phyloP scores from a whole-genome alignment of 805 yeast species.

The Kluyveromyces aestuarii region DNA sequence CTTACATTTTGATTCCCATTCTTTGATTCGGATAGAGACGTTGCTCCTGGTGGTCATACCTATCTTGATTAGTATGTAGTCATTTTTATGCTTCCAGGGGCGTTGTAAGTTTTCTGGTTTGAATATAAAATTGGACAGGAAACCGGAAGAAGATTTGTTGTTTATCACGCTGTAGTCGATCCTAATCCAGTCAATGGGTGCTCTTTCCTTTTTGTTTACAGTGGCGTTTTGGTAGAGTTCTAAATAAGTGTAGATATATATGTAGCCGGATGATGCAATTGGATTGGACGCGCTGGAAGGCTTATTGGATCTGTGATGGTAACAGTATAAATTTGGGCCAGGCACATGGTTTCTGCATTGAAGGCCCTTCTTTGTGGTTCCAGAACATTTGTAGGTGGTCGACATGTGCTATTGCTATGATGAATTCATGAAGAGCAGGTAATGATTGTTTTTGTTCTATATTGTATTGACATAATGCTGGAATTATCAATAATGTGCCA shows the following conservation, averaged over 20 bases:
- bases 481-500: no score
- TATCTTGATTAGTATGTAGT: conserved; percentile 20
- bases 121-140: background rate
- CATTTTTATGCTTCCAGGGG: conserved; percentile 2
- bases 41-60: conserved; percentile 23
- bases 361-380: conserved; percentile 16
- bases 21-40: conserved; percentile 18
- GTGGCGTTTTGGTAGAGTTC: conserved; percentile 4
- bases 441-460: no score
- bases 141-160: background rate
- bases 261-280: conserved; percentile 13
- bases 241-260: conserved; percentile 21
- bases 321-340: conserved; percentile 11
- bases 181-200: background rate
- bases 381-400: conserved; percentile 8
- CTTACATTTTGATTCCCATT: conserved; percentile 23
- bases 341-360: conserved; percentile 13
- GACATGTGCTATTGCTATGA: no score
- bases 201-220: background rate
- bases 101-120: background rate
- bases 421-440: no score
- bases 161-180: background rate
- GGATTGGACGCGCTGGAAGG: no score
- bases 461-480: no score
- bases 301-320: conserved; percentile 8